phyloP scores from a whole-genome alignment of 208 protist genomes.

The Trichomonas tenax region DNA sequence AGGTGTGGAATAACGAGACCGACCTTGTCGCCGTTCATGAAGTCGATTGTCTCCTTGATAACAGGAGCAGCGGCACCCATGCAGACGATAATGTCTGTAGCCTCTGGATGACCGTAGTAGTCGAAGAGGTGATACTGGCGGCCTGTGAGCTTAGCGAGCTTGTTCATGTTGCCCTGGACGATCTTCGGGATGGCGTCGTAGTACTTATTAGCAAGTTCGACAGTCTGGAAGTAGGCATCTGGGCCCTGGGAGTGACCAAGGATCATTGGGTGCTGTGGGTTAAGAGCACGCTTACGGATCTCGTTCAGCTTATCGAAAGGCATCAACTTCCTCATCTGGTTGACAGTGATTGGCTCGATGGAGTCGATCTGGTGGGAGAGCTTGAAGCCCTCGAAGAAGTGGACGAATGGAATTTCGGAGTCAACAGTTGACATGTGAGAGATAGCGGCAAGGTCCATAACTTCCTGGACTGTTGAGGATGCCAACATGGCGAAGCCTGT shows the following conservation, averaged over 20 bases:
- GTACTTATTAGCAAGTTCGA: constrained; percentile 44
- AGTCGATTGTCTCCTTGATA: constrained; percentile 41
- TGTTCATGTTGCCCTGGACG: constrained; percentile 41
- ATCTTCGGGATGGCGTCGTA: constrained; percentile 38
- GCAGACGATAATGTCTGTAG: constrained; percentile 44
- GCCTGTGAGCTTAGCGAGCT: constrained; percentile 43
- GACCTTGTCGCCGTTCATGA: constrained; percentile 49
- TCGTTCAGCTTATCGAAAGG: constrained; percentile 27
- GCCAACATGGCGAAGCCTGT: constrained; percentile 49
- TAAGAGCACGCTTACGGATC: constrained; percentile 39
- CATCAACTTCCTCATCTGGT: constrained; percentile 26
- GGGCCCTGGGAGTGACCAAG: constrained; percentile 41
- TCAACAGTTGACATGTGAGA: constrained; percentile 50
- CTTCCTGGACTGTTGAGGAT: constrained; percentile 47
- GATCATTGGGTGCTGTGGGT: constrained; percentile 41
- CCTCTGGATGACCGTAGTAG: constrained; percentile 46
- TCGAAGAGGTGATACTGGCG: constrained; percentile 48
- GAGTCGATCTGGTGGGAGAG: constrained; percentile 34
- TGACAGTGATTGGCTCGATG: neutral
- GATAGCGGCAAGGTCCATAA: constrained; percentile 46
- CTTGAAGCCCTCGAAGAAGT: constrained; percentile 44
- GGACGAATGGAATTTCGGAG: constrained; percentile 35
- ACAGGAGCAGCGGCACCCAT: constrained; percentile 43
- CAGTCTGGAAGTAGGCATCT: constrained; percentile 48
- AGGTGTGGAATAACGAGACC: constrained; percentile 51